A percentile compares a stretch with the other conserved stretches of the same genome.
phyloP scores from a whole-genome alignment of 1,284 basidiomycete species.

The Ustilago loliicola region DNA sequence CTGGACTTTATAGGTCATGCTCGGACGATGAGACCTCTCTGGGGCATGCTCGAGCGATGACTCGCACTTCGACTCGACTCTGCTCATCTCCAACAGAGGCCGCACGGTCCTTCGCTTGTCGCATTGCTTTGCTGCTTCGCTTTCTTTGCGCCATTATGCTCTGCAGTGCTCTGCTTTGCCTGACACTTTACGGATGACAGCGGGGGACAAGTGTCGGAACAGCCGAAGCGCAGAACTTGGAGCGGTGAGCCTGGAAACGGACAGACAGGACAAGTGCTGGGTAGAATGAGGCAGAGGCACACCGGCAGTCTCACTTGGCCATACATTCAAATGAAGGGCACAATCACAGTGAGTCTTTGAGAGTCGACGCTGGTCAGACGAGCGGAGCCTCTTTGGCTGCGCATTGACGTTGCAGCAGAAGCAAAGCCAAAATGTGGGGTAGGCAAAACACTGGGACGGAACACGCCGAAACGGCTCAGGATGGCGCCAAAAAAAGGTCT shows the following conservation, averaged over 20 bases:
- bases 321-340: neutral
- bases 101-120: conserved; percentile 22
- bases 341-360: neutral
- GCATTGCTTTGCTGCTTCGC: neutral
- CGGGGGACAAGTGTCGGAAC: conserved; percentile 6
- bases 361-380: conserved; percentile 12
- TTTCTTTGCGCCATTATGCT: neutral
- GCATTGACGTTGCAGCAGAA: conserved; percentile 20
- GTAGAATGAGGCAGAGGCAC: neutral
- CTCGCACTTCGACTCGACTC: conserved; percentile 7
- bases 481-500: conserved; percentile 9
- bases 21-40: conserved; percentile 13
- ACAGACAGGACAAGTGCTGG: neutral
- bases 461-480: conserved; percentile 6
- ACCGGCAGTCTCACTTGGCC: neutral
- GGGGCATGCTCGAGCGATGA: conserved; percentile 13
- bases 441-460: conserved; percentile 9
- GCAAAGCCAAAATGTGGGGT: conserved; percentile 6
- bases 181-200: neutral
- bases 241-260: neutral
- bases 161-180: neutral
- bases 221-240: neutral
- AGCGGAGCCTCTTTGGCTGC: conserved; percentile 11
- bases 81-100: neutral
- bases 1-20: conserved; percentile 33